Conservation (phyloP, 225 moss, liverwort and hornwort genomes). For the Physcomitrium patens region DNA sequence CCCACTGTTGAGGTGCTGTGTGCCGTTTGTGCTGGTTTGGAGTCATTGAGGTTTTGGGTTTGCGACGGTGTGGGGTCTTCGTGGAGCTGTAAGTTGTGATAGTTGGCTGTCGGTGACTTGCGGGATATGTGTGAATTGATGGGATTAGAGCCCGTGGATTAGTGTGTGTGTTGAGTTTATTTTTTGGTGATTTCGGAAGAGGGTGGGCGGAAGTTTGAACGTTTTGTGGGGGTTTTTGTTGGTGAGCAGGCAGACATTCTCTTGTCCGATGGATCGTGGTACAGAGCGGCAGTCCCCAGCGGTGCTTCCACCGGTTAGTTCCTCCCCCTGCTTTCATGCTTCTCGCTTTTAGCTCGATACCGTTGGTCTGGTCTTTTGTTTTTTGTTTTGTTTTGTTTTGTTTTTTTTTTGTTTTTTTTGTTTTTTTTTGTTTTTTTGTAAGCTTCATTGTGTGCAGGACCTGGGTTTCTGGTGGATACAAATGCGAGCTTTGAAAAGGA, state of each 20-base stretch:
- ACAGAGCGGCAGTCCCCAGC: constrained; percentile 85
- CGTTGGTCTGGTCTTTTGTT: neutral
- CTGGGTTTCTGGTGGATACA: neutral
- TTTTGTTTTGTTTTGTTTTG: no score
- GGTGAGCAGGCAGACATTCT: constrained; percentile 57
- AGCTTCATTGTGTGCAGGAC: no score
- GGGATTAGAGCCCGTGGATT: neutral
- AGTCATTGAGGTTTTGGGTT: neutral
- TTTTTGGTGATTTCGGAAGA: neutral
- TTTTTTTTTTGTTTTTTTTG: no score
- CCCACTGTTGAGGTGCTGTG: constrained; percentile 54
- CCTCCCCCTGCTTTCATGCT: neutral
- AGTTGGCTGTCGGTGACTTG: neutral
- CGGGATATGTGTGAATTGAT: neutral
- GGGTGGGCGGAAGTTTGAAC: constrained; percentile 7
- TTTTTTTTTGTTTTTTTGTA: neutral
- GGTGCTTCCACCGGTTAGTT: constrained; percentile 84
- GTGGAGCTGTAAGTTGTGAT: neutral
- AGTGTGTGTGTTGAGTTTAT: neutral
- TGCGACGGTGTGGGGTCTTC: neutral
- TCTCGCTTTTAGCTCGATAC: neutral
- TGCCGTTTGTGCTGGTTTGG: neutral
- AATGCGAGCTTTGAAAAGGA: neutral
- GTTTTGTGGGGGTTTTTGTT: constrained; percentile 11
- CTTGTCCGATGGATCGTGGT: constrained; percentile 74